Conservation (phyloP, 495 filamentous ascomycete genomes). For the Melanomma pulvis-pyrius region DNA sequence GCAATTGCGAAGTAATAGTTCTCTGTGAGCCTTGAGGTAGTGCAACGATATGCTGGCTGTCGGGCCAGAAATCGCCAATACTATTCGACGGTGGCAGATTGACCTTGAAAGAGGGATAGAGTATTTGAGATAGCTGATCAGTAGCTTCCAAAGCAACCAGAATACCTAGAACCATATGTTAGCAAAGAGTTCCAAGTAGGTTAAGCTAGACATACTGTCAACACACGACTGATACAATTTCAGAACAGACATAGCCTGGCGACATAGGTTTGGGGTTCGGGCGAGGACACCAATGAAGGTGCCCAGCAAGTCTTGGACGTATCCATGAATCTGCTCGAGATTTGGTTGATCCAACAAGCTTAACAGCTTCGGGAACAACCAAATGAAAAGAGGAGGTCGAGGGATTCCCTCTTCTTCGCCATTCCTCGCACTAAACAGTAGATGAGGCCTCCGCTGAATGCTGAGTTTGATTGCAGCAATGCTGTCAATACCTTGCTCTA, state of each 20-base stretch:
- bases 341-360: constrained; percentile 53
- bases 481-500: constrained; percentile 65
- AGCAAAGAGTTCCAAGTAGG: neutral
- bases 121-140: neutral
- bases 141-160: constrained; percentile 8
- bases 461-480: constrained; percentile 72
- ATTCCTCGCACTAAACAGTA: constrained; percentile 57
- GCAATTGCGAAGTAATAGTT: constrained; percentile 20
- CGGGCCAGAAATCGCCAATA: constrained; percentile 40
- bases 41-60: constrained; percentile 37
- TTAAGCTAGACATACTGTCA: constrained; percentile 37
- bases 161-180: constrained; percentile 19
- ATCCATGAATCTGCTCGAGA: constrained; percentile 27
- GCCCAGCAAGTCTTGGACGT: constrained; percentile 39
- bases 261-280: constrained; percentile 28
- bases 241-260: constrained; percentile 25
- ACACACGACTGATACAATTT: constrained; percentile 36
- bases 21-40: constrained; percentile 40
- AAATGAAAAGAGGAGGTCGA: constrained; percentile 70
- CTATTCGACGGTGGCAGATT: constrained; percentile 38
- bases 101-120: constrained; percentile 3
- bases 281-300: constrained; percentile 22
- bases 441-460: constrained; percentile 71
- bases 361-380: constrained; percentile 70
- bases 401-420: constrained; percentile 50